Evolutionary conservation across 2,329 filamentous ascomycete species (phyloP), one percentile per base, ranked within the genome.

Genomic region (Nigrograna mackinnonii): DNA sequence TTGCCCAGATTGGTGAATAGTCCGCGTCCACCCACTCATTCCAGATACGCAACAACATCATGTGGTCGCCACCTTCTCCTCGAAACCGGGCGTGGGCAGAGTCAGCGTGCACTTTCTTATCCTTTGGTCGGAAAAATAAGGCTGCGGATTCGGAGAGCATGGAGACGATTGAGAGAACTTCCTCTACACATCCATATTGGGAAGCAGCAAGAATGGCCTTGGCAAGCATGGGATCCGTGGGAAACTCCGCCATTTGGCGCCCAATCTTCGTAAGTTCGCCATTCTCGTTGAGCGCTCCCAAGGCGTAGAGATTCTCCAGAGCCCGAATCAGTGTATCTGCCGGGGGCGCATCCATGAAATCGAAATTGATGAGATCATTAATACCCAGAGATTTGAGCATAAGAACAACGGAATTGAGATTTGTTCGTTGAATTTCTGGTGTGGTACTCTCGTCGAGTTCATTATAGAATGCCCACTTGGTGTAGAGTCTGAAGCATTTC

Each of bases 81-180:
- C 90, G 95, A 70, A 97, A 97, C 2, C 92, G 83, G 24, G 87
- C 86, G 12, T 91, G 84, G 0, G 94, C 94, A 48, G 87, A 89
- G 67, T 99, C 92, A 11, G 94, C 94, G 60, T 96, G 89, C 20
- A 96, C 86, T 67, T 96, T 96, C 76, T 97, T 96, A 72, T 99
- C 91, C 65, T 96, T 96, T 16, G 94, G 91, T 0, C 91, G 81
- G 78, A 95, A 95, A 76, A 96, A 99, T 4, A 99, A 79, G 0
- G 91, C 86, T 4, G 86, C 90, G 2, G 89, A 84, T 71, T 97
- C 94, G 47, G 87, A 84, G 1, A 97, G 80, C 89, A 97, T 96
- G 31, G 91, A 84, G n/a, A 97, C 89, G 36, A 97, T 89, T 0
- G 88, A 91, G 13, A 99, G 75, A 0, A 97, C 84, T 69, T 99